A percentile compares a stretch with the other conserved stretches of the same genome.
Evolutionary conservation across 495 filamentous ascomycete species (phyloP).

Genomic region (Cladorrhinum samala): DNA sequence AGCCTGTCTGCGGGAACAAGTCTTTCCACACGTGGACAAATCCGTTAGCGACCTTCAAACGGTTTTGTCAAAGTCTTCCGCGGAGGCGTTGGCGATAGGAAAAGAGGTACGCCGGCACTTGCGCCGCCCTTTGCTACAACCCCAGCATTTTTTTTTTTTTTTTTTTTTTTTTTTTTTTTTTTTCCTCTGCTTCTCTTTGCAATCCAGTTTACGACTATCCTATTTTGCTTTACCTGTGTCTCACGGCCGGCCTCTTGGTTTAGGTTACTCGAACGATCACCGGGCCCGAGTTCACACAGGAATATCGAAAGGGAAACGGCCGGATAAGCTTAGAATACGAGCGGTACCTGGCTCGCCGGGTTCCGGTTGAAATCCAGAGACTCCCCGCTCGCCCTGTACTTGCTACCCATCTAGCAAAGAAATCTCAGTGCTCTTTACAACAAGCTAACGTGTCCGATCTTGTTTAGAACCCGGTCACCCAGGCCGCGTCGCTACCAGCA

Average conservation of each 20-base stretch:
- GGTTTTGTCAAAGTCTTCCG: background rate
- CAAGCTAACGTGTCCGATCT: too few species aligned
- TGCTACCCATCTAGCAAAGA: too few species aligned
- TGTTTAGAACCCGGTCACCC: too few species aligned
- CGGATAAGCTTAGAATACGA: slow-evolving; percentile 15
- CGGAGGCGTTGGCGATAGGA: background rate
- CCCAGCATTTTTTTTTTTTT: too few species aligned
- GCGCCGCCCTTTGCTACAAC: too few species aligned
- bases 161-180: too few species aligned
- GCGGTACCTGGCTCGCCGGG: slow-evolving; percentile 6
- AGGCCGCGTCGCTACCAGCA: too few species aligned
- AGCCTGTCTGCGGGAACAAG: background rate
- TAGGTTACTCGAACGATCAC: background rate
- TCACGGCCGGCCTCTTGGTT: background rate
- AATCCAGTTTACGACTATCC: background rate
- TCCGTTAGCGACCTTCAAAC: background rate
- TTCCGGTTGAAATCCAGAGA: slow-evolving; percentile 1
- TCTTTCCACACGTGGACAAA: background rate
- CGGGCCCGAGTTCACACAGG: slow-evolving; percentile 8
- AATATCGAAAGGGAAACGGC: slow-evolving; percentile 14
- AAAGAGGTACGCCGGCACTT: background rate
- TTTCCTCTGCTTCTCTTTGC: background rate
- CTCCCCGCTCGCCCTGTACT: slow-evolving; percentile 10
- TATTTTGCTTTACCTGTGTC: background rate
- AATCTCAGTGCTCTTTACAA: too few species aligned